Evolutionary conservation across 495 filamentous ascomycete species (phyloP).

Genomic region (Rostrohypoxylon terebratum): DNA sequence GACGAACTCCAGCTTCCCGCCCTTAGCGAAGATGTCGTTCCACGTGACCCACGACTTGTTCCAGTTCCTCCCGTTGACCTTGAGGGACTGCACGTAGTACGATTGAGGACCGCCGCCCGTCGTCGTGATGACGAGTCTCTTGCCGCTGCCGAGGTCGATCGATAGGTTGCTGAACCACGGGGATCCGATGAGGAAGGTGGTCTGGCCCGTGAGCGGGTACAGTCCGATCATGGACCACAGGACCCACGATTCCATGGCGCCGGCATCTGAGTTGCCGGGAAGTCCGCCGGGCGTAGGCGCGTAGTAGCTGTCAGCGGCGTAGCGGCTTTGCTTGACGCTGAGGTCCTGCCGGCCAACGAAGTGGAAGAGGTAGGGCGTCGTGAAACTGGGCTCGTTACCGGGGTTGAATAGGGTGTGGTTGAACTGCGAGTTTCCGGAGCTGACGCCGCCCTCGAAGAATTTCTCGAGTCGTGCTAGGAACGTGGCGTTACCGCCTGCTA

Average conservation of each 20-base stretch:
- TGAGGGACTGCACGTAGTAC: constrained; percentile 67
- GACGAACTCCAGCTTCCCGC: constrained; percentile 71
- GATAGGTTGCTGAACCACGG: constrained; percentile 72
- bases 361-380: constrained; percentile 77
- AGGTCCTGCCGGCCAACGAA: constrained; percentile 72
- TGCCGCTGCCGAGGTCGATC: constrained; percentile 66
- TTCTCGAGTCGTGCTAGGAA: constrained; percentile 74
- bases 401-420: constrained; percentile 73
- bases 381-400: constrained; percentile 77
- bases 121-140: constrained; percentile 67
- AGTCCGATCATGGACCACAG: constrained; percentile 79
- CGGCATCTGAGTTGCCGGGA: constrained; percentile 76
- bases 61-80: constrained; percentile 64
- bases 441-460: constrained; percentile 68
- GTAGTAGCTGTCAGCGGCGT: constrained; percentile 68
- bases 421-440: constrained; percentile 60
- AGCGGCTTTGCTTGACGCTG: constrained; percentile 65
- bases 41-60: constrained; percentile 71
- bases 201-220: constrained; percentile 73
- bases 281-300: constrained; percentile 63
- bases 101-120: constrained; percentile 59
- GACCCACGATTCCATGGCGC: constrained; percentile 77
- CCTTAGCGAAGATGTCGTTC: constrained; percentile 71
- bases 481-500: constrained; percentile 66
- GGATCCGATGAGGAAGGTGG: constrained; percentile 71